A percentile compares a stretch with the other conserved stretches of the same genome.
Conservation (phyloP, 257 asterid genomes). For the Solanum sejunctum region DNA sequence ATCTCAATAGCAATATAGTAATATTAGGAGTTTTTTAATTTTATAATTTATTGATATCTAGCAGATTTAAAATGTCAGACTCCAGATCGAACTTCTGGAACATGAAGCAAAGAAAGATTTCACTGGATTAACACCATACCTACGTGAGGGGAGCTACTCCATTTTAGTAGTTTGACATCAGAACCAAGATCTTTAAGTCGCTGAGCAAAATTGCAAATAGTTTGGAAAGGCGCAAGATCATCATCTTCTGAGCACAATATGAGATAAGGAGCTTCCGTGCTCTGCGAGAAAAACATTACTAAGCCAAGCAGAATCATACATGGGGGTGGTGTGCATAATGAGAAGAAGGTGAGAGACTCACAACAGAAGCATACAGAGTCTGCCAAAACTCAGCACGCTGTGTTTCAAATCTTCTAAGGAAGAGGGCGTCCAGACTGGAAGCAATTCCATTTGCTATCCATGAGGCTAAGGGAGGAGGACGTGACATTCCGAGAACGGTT, state of each 20-base stretch:
- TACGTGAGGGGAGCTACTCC: constrained; percentile 77
- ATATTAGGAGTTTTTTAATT: neutral
- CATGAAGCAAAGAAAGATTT: neutral
- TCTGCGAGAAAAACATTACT: constrained; percentile 24
- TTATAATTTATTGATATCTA: neutral
- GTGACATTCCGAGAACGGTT: constrained; percentile 45
- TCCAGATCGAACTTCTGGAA: neutral
- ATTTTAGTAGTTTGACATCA: constrained; percentile 66
- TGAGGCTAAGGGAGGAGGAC: constrained; percentile 58
- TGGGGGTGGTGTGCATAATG: neutral
- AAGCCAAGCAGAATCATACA: neutral
- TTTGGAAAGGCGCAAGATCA: constrained; percentile 71
- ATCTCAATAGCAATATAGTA: neutral
- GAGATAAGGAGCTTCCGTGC: constrained; percentile 84
- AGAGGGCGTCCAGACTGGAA: constrained; percentile 71
- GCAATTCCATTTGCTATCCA: constrained; percentile 67
- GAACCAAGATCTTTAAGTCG: constrained; percentile 67
- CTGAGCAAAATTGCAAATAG: constrained; percentile 57
- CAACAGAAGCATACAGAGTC: constrained; percentile 75
- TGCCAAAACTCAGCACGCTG: constrained; percentile 98
- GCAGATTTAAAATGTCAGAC: neutral
- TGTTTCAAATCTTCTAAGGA: constrained; percentile 61
- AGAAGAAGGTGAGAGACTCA: constrained; percentile 22
- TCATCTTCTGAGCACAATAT: constrained; percentile 90
- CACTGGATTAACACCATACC: constrained; percentile 37